Base-by-base conservation (phyloP, 2,329 filamentous ascomycete species). In the Colletotrichum aenigma region DNA sequence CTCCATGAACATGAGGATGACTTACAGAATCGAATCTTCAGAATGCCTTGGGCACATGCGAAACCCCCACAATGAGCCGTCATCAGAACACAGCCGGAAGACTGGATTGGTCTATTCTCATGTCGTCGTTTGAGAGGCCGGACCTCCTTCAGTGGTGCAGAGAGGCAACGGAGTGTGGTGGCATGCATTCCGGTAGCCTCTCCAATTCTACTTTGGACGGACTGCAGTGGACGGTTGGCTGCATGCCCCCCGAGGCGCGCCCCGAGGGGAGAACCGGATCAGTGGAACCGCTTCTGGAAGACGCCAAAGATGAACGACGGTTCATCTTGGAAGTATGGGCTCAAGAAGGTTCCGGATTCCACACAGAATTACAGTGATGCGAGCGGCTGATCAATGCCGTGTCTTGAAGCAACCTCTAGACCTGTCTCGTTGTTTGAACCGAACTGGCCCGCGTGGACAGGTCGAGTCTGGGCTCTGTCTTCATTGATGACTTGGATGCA, bases 201-300 rank as follows among this genome's bases (percentile, higher is more conserved):
- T 62, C n/a, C 24, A 68, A 32, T 38, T 60, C 58, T 34, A 52
- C 43, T 24, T 52, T 21, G 43, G n/a, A 52, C 21, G 43, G n/a
- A 52, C 21, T 65, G 55, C n/a, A 34, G 38, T 72, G 21, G 18
- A 32, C 56, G 73, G 70, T 56, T 73, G 70, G 73, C 62, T 70
- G 61, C 67, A 75, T 66, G 65, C 26, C 56, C 60, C 56, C 60
- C 60, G 71, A 75, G 24, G 38, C 62, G 65, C 26, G 43, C 60
- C 56, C 60, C 60, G 71, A 75, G 24, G 38, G 9, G 18, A 36
- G 66, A 66, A 75, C 74, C 66, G 66, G 48, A 60, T 70, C 66
- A 69, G n/a, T 69, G 70, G 70, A 32, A 75, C 61, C 36, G 56
- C 64, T 68, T 52, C 38, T 70, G 52, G 74, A 62, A 68, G n/a